Percentiles rank a stretch among this genome's conserved stretches.
Evolutionary conservation across 495 filamentous ascomycete genomes (phyloP).

Genomic region (Hypoxylon perforatum): DNA sequence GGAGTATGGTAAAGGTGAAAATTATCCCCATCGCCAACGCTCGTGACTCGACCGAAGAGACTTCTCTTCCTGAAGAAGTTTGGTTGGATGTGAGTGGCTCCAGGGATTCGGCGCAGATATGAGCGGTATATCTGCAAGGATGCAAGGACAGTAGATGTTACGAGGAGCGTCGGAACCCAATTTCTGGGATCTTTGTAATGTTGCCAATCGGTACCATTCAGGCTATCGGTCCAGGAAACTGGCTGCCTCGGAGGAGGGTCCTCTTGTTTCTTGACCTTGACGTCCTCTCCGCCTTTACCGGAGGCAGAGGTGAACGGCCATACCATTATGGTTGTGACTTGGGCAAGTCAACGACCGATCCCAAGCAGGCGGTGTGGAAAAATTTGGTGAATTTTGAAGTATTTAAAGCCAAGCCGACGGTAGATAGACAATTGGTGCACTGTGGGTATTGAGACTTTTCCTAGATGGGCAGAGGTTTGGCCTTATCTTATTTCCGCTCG

Average conservation of each 20-base stretch:
- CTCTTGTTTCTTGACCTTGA: slow-evolving; percentile 12
- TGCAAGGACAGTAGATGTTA: slow-evolving; percentile 72
- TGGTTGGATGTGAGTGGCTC: slow-evolving; percentile 74
- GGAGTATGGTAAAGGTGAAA: slow-evolving; percentile 95
- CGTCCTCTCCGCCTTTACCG: slow-evolving; percentile 18
- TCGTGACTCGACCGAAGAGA: slow-evolving; percentile 86
- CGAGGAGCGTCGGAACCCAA: slow-evolving; percentile 73
- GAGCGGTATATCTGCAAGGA: slow-evolving; percentile 71
- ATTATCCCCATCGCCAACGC: slow-evolving; percentile 95
- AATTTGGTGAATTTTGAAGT: slow-evolving; percentile 14
- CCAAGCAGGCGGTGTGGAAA: not conserved
- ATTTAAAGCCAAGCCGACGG: not conserved
- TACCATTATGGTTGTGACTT: slow-evolving; percentile 33
- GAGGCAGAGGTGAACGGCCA: slow-evolving; percentile 39
- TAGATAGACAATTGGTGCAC: slow-evolving; percentile 1
- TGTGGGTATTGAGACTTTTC: slow-evolving; percentile 20
- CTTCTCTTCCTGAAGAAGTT: slow-evolving; percentile 74
- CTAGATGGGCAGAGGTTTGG: slow-evolving; percentile 17
- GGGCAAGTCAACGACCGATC: slow-evolving; percentile 16
- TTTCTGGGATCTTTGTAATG: slow-evolving; percentile 74
- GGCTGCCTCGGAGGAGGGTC: slow-evolving; percentile 44
- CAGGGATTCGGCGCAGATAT: slow-evolving; percentile 85
- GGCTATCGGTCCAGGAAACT: slow-evolving; percentile 61
- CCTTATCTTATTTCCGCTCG: slow-evolving; percentile 30
- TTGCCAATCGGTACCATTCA: slow-evolving; percentile 70